Evolutionary conservation across 495 filamentous ascomycete species (phyloP).

Genomic region (Neurospora sp.): DNA sequence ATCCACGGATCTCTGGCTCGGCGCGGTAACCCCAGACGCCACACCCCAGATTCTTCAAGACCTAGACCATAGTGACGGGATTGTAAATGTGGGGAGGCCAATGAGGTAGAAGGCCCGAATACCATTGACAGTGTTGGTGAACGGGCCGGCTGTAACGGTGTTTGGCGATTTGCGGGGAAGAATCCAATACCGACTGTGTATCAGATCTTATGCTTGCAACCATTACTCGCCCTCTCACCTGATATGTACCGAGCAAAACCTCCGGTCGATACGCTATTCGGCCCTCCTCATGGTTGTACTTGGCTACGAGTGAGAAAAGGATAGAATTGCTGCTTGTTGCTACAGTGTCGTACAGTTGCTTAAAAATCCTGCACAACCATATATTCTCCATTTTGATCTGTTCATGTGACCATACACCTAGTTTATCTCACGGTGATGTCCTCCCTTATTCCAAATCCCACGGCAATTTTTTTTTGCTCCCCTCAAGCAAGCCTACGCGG

Average conservation of each 20-base stretch:
- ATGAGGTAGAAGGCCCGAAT: constrained; percentile 7
- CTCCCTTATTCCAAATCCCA: background rate
- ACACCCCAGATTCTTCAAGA: background rate
- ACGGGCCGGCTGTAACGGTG: background rate
- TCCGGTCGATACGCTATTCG: background rate
- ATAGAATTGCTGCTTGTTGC: background rate
- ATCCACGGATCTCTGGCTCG: background rate
- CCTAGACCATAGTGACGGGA: background rate
- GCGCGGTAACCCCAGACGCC: background rate
- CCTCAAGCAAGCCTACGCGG: background rate
- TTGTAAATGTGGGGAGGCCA: background rate
- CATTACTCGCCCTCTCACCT: background rate
- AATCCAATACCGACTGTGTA: background rate
- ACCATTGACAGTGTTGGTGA: background rate
- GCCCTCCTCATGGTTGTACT: background rate
- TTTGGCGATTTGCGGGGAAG: background rate
- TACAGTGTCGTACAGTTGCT: background rate
- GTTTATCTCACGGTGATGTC: background rate
- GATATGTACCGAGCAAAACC: background rate
- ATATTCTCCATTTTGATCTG: background rate
- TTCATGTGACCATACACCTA: background rate
- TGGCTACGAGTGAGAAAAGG: background rate
- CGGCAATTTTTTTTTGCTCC: background rate
- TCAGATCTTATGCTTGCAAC: background rate
- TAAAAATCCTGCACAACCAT: background rate